These are phyloP conservation scores for Trichoderma cornu-damae DNA, from an alignment of 2,329 filamentous ascomycete genomes.

Conservation along the genomic window DNA sequence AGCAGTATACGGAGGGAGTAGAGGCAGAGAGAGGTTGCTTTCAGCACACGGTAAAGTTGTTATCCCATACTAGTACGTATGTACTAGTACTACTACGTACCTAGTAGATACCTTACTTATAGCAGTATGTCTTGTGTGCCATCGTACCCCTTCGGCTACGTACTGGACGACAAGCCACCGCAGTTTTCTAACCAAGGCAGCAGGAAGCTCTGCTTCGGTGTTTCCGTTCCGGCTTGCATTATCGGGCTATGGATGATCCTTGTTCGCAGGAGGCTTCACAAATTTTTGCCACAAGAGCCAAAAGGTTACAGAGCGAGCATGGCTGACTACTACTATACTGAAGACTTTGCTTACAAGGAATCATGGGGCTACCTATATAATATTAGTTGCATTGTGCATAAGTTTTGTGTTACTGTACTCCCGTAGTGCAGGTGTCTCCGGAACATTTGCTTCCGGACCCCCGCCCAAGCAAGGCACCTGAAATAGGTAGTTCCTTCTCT, in stretches of 20 bases:
- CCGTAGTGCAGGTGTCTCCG: neutral
- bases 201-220: neutral
- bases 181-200: too few relatives aligned
- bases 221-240: neutral
- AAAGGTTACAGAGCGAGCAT: neutral
- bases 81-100: too few relatives aligned
- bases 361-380: too few relatives aligned
- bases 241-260: neutral
- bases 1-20: neutral
- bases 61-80: too few relatives aligned
- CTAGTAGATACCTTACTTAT: neutral
- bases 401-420: too few relatives aligned
- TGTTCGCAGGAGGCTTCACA: neutral
- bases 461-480: neutral
- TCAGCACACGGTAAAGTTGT: too few relatives aligned
- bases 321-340: neutral
- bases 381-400: neutral
- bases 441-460: neutral
- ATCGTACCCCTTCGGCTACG: neutral
- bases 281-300: neutral
- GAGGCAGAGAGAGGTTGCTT: too few relatives aligned
- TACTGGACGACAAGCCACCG: slow-evolving; percentile 1
- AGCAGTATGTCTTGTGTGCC: neutral
- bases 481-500: neutral
- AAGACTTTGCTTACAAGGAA: slow-evolving; percentile 10